phyloP scores from a whole-genome alignment of 2,329 filamentous ascomycete genomes.

The Ramularia endophylla region DNA sequence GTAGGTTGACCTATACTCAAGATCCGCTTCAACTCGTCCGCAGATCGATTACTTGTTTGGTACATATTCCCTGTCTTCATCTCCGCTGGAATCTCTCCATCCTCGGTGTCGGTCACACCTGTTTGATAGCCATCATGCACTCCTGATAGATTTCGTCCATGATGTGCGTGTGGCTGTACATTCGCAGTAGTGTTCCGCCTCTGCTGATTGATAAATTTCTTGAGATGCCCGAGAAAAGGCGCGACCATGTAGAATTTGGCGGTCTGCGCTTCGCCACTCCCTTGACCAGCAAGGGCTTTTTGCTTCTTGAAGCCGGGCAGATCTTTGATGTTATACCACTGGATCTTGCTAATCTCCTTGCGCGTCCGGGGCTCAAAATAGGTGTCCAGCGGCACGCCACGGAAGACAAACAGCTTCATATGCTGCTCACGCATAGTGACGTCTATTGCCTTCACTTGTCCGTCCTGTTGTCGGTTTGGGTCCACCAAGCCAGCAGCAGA shows the following conservation, averaged over 20 bases:
- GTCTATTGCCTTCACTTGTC: slow-evolving; percentile 75
- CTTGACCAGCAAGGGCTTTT: slow-evolving; percentile 58
- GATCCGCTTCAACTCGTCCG: slow-evolving; percentile 46
- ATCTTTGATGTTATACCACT: slow-evolving; percentile 88
- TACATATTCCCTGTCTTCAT: not conserved
- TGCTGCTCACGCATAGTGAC: slow-evolving; percentile 89
- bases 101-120: slow-evolving; percentile 14
- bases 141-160: slow-evolving; percentile 10
- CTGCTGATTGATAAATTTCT: slow-evolving; percentile 86
- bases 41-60: slow-evolving; percentile 14
- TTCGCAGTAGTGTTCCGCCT: slow-evolving; percentile 57
- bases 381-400: slow-evolving; percentile 79
- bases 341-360: slow-evolving; percentile 96
- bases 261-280: slow-evolving; percentile 55
- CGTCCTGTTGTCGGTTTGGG: slow-evolving; percentile 44
- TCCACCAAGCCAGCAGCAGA: slow-evolving; percentile 68
- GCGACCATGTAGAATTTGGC: slow-evolving; percentile 99
- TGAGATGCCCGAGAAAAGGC: slow-evolving; percentile 77
- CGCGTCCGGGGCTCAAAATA: slow-evolving; percentile 83
- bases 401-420: slow-evolving; percentile 86
- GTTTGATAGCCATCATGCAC: slow-evolving; percentile 11
- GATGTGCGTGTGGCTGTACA: slow-evolving; percentile 5
- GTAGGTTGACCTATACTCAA: slow-evolving; percentile 36
- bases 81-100: slow-evolving; percentile 14
- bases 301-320: slow-evolving; percentile 74